Conservation (phyloP, 768 basidiomycete species). For the Fomitopsis serialis region DNA sequence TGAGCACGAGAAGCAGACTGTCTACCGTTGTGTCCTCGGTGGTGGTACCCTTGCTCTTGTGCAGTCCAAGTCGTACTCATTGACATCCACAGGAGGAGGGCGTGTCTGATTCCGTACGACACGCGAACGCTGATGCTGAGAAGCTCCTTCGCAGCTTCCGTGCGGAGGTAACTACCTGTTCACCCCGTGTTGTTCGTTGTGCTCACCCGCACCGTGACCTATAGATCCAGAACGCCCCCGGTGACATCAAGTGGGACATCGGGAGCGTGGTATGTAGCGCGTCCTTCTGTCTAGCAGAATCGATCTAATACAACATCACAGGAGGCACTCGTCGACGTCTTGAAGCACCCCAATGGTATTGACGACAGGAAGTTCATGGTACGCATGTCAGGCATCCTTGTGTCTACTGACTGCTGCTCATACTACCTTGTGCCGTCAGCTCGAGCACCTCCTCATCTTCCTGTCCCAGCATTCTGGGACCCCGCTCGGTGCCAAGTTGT, state of each 20-base stretch:
- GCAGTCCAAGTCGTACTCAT: no score
- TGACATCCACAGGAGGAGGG: neutral
- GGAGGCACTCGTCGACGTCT: constrained; percentile 41
- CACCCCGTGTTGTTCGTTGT: neutral
- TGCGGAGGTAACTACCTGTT: neutral
- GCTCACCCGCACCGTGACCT: neutral
- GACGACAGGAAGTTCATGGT: constrained; percentile 80
- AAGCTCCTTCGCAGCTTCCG: neutral
- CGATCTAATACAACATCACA: no score
- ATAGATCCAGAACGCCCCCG: constrained; percentile 40
- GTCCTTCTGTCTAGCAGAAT: neutral
- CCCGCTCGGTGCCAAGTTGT: constrained; percentile 31
- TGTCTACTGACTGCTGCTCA: neutral
- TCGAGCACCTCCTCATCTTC: constrained; percentile 64
- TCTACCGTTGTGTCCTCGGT: neutral
- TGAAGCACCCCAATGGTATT: constrained; percentile 54
- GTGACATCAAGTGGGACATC: constrained; percentile 29
- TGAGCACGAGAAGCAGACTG: neutral
- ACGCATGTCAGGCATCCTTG: constrained; percentile 19
- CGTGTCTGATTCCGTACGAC: neutral
- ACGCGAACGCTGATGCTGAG: neutral
- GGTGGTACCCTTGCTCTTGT: neutral
- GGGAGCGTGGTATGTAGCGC: constrained; percentile 36
- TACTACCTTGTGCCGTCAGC: constrained; percentile 33
- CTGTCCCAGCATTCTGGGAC: constrained; percentile 55